Base-by-base conservation (phyloP, 345 rosid genomes). In the Pugionium cornutum region DNA sequence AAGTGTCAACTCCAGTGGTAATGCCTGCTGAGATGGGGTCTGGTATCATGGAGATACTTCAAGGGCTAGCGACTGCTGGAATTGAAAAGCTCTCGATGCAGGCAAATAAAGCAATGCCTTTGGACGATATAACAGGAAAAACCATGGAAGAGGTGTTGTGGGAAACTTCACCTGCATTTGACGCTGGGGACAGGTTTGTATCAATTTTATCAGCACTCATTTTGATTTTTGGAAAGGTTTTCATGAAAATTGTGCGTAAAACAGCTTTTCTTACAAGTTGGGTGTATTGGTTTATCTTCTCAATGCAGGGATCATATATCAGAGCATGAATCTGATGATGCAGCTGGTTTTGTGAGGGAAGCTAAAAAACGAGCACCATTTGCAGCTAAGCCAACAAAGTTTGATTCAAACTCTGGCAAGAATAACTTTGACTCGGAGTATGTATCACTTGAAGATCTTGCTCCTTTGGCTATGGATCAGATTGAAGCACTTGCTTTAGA, bases 1-100 rank as follows among this genome's bases (percentile, higher is more conserved):
- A 92, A 75, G 96, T 82, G 72, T 92, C 98, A 36, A 83, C 79
- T 78, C 97, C 98, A 2, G 92, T 92, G 63, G 97, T 92, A 58
- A 89, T 92, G 49, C 98, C 97, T 9, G 97, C 95, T 9, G 95
- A 86, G 78, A 89, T 92, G 98, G 98, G 98, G 60, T 84, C 89
- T 59, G 83, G 82, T 67, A 75, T 88, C 66, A 81, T 79, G 81
- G 95, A 81, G 41, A 79, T 86, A 69, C 83, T 89, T 57, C 84
- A 87, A 80, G 76, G 49, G 62, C 75, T 92, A 44, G 98, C 92
- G 52, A 87, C 94, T 30, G 77, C 82, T 76, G 98, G 98, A 65
- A 89, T 92, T 70, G 97, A 89, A 70, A 92, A 89, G 81, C 92
- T 92, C 53, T 92, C 98, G 7, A 76, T 81, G 89, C 94, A 89